These are phyloP conservation scores for Monilinia polystroma DNA, from an alignment of 2,329 filamentous ascomycete genomes.

Conservation along the genomic window DNA sequence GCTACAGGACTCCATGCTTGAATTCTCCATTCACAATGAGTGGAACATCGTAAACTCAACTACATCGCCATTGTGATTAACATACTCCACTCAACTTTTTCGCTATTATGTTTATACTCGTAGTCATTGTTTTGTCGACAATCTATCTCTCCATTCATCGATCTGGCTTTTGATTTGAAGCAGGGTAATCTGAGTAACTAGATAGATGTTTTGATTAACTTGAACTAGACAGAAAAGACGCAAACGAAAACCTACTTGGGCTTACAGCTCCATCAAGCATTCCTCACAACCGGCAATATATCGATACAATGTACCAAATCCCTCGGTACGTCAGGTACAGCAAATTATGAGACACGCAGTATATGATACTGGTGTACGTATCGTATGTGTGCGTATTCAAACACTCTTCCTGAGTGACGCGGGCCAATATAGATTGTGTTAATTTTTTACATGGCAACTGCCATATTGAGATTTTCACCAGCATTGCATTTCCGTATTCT, in stretches of 20 bases:
- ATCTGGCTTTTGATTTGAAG: no score
- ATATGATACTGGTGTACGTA: background rate
- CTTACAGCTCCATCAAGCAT: background rate
- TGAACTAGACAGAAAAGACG: no score
- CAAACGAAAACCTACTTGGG: background rate
- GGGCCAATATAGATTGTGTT: background rate
- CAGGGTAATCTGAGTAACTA: no score
- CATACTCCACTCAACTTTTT: background rate
- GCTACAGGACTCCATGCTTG: background rate
- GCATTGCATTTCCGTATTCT: background rate
- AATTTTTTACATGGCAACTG: background rate
- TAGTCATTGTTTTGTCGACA: background rate
- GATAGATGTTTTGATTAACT: no score
- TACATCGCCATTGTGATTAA: background rate
- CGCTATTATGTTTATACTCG: background rate
- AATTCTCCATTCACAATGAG: background rate
- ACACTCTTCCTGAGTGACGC: background rate
- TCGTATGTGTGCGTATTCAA: background rate
- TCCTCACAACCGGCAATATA: background rate
- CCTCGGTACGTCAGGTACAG: background rate
- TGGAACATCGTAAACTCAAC: background rate
- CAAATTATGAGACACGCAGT: background rate
- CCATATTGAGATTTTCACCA: constrained; percentile 2
- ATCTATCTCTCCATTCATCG: no score
- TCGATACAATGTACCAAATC: background rate